These are phyloP conservation scores for Lasiodiplodia theobromae DNA, from an alignment of 2,329 filamentous ascomycete species.

Conservation along the genomic window DNA sequence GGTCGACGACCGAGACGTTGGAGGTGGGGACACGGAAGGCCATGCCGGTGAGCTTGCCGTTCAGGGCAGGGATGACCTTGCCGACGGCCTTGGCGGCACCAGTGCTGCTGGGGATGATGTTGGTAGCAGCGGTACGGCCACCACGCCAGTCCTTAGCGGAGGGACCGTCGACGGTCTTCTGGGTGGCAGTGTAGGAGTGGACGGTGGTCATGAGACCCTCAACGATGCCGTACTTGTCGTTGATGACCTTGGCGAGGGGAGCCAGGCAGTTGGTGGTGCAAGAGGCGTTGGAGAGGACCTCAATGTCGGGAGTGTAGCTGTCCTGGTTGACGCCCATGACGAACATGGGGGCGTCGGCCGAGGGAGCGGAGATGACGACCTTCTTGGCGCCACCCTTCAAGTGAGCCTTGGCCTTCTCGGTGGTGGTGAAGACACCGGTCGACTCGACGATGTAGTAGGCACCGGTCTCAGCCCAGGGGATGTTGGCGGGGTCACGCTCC, in stretches of 20 bases:
- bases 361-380: slow-evolving; percentile 84
- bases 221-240: slow-evolving; percentile 97
- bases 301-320: slow-evolving; percentile 86
- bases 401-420: slow-evolving; percentile 91
- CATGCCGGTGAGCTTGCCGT: slow-evolving; percentile 99
- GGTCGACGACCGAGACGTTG: slow-evolving; percentile 99
- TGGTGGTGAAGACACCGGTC: slow-evolving; percentile 99
- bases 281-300: slow-evolving; percentile 98
- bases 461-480: slow-evolving; percentile 87
- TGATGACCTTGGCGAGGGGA: slow-evolving; percentile 97
- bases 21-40: slow-evolving; percentile 97
- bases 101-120: slow-evolving; percentile 99
- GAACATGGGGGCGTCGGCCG: slow-evolving; percentile 98
- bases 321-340: slow-evolving; percentile 99
- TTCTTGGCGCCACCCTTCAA: slow-evolving; percentile 98
- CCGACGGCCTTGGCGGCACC: slow-evolving; percentile 99
- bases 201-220: slow-evolving; percentile 99
- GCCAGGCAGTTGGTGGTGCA: slow-evolving; percentile 99
- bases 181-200: slow-evolving; percentile 99
- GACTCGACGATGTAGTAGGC: slow-evolving; percentile 97
- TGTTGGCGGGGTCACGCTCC: slow-evolving; percentile 86
- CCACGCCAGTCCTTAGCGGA: slow-evolving; percentile 99
- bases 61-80: slow-evolving; percentile 97
- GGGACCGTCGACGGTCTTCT: slow-evolving; percentile 99
- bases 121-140: slow-evolving; percentile 97